These are phyloP conservation scores for Acacia crassicarpa DNA, from an alignment of 306 rosid species.

Conservation along the genomic window DNA sequence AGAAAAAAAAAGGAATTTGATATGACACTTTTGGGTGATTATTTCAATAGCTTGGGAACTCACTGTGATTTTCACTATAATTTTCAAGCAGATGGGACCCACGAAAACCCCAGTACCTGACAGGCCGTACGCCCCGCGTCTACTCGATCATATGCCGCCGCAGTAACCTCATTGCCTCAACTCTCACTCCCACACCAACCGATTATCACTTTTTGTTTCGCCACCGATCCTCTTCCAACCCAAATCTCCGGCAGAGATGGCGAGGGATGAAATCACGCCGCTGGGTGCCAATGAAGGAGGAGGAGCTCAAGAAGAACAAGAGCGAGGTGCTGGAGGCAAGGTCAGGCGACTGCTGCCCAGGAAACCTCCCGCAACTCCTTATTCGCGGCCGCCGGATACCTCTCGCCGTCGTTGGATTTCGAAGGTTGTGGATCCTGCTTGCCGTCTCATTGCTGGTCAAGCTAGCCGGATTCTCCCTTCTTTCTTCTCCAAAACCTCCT, in stretches of 20 bases:
- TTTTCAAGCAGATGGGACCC: neutral
- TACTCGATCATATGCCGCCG: neutral
- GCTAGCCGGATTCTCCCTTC: constrained; percentile 6
- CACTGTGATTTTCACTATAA: neutral
- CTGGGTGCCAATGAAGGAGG: neutral
- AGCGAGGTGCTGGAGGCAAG: constrained; percentile 18
- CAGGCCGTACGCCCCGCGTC: neutral
- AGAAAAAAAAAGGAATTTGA: too few relatives aligned
- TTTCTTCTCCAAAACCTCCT: neutral
- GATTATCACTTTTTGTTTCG: neutral
- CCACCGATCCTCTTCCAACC: neutral
- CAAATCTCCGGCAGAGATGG: neutral
- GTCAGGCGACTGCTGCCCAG: neutral
- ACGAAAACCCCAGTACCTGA: neutral
- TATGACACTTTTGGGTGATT: too few relatives aligned
- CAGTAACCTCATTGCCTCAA: neutral
- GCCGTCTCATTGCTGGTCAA: constrained; percentile 5
- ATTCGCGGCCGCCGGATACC: neutral
- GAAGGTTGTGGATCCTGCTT: constrained; percentile 5
- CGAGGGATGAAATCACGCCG: constrained; percentile 1
- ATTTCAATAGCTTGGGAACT: too few relatives aligned
- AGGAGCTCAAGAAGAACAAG: neutral
- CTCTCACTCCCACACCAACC: neutral
- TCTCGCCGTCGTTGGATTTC: constrained; percentile 12
- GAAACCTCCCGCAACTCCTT: neutral